Base-by-base conservation (phyloP, 306 rosid genomes). In the Luffa acutangula region DNA sequence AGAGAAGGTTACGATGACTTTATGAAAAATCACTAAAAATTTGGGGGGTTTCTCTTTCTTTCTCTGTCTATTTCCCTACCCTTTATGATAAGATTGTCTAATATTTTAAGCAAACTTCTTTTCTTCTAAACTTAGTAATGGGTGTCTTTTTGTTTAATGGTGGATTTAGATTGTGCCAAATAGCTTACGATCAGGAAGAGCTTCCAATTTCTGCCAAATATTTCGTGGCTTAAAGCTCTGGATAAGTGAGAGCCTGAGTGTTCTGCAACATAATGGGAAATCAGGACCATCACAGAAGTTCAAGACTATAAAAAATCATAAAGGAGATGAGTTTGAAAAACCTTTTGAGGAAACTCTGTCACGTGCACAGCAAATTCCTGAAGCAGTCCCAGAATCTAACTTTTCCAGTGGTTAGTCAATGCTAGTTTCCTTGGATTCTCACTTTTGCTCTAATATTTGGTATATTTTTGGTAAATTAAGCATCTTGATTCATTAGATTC, bases 191-290 rank as follows among this genome's bases (percentile, higher is more conserved):
- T 69, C 77, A 5, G 66, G 84, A 62, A 87, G 89, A 75, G 87
- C 83, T 75, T 65, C 79, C 71, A 81, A 79, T 74, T 84, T 92
- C 52, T 88, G 96, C 82, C 80, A 36, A 80, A 83, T 81, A 39
- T 85, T 90, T 88, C 83, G 83, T 70, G 91, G 91, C 78, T 76
- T 93, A 39, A 90, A 87, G 81, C 84, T 80, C 31, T 88, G 91
- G 94, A 79, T 93, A 57, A 80, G 85, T 43, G 87, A 93, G 82
- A 89, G 79, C 67, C 77, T 92, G 51, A 87, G 78, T 36, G 34
- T 51, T 58, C 65, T 52, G 46, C 75, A 72, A 63, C 84, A 42
- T 42, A 67, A 84, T 76, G 76, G 81, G 64, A 85, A 85, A 70
- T 49, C 82, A 37, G 85, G 78, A 80, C 86, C 71, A 13, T 33